Evolutionary conservation across 73 alveolate genomes (phyloP), one percentile per base, ranked within the genome.

Genomic region (Paraurostyla sp.): DNA sequence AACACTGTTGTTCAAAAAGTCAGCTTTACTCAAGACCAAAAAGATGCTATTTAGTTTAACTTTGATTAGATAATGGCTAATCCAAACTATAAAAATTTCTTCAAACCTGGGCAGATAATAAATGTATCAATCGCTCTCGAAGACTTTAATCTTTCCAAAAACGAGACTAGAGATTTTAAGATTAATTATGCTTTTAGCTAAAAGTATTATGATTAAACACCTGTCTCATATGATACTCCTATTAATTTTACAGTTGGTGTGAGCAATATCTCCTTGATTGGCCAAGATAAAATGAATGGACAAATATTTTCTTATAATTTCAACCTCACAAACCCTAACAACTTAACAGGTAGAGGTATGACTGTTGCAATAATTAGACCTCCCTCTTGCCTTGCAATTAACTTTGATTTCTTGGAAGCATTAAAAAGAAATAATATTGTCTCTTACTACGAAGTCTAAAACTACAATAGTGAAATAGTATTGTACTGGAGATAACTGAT

Each of bases 271-370:
- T n/a, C n/a, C n/a, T n/a, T n/a, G n/a, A n/a, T n/a, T n/a, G n/a
- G n/a, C n/a, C n/a, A n/a, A n/a, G n/a, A n/a, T n/a, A n/a, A n/a
- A n/a, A n/a, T n/a, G n/a, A n/a, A n/a, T n/a, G n/a, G n/a, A n/a
- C n/a, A n/a, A n/a, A n/a, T n/a, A n/a, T 46, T 46, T 15, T 13
- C 57, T 46, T 56, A 56, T 23, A 56, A 13, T 13, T 56, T 56
- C 38, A 56, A 13, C 40, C 36, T 16, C 15, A 13, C 13, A 22
- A 56, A 56, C 73, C 23, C 57, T 15, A 46, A 46, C 18, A 15
- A 13, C 57, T 46, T 18, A 18, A 18, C 57, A 13, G 80, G 71
- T 3, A 27, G 25, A 27, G 93, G 93, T 33, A 86, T 86, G 93
- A n/a, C n/a, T n/a, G n/a, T n/a, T n/a, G n/a, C n/a, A n/a, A n/a